Evolutionary conservation across 1,139 yeast genomes (phyloP).

Genomic region (Yamadazyma atmosphaerica): DNA sequence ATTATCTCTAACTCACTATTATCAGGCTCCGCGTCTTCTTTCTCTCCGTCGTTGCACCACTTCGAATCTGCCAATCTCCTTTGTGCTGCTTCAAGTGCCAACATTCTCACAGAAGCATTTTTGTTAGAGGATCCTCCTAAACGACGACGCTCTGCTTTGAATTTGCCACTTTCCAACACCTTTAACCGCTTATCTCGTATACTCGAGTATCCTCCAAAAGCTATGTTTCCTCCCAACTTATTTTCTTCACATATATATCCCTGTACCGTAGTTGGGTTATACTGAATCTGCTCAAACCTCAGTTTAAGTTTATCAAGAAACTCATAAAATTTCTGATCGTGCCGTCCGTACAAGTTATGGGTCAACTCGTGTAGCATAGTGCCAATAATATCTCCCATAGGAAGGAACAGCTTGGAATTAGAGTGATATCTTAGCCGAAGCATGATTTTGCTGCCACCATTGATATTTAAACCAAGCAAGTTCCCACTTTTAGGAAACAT

Average conservation of each 20-base stretch:
- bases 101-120: slow-evolving; percentile 43
- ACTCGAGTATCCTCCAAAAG: slow-evolving; percentile 21
- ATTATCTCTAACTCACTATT: slow-evolving; percentile 33
- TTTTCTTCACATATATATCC: slow-evolving; percentile 52
- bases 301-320: slow-evolving; percentile 60
- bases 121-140: too few species aligned
- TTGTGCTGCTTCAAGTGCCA: slow-evolving; percentile 69
- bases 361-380: slow-evolving; percentile 88
- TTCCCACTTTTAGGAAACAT: slow-evolving; percentile 74
- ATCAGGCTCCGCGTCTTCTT: slow-evolving; percentile 26
- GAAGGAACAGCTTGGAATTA: slow-evolving; percentile 58
- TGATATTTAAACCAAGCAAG: slow-evolving; percentile 83
- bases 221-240: slow-evolving; percentile 46
- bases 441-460: slow-evolving; percentile 74
- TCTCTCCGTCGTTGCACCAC: slow-evolving; percentile 43
- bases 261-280: slow-evolving; percentile 18
- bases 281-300: slow-evolving; percentile 57
- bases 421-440: slow-evolving; percentile 65
- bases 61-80: slow-evolving; percentile 57
- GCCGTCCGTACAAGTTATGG: slow-evolving; percentile 81
- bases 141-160: slow-evolving; percentile 38
- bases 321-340: slow-evolving; percentile 68
- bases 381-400: slow-evolving; percentile 69
- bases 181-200: slow-evolving; percentile 40
- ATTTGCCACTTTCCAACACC: slow-evolving; percentile 37